Evolutionary conservation across 2,329 filamentous ascomycete genomes (phyloP).

Genomic region (Colletotrichum aenigma): DNA sequence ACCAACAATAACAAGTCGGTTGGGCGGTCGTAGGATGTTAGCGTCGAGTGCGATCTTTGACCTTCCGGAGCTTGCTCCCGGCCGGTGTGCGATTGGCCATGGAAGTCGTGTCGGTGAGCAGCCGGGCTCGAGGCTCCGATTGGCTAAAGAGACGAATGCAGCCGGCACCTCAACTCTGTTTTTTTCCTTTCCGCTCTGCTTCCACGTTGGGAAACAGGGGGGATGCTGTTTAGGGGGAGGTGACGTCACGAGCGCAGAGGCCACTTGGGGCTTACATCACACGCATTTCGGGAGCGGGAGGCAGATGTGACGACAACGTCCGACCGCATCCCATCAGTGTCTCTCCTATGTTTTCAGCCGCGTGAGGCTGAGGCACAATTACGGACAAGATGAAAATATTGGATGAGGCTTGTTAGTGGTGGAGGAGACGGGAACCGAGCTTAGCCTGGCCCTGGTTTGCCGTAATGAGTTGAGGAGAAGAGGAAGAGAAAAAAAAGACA

Average conservation of each 20-base stretch:
- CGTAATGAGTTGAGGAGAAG: neutral
- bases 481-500: neutral
- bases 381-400: neutral
- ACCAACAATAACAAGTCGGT: neutral
- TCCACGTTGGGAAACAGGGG: neutral
- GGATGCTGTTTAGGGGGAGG: neutral
- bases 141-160: neutral
- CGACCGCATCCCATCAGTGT: neutral
- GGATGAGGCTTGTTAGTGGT: neutral
- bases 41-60: neutral
- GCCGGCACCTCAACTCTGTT: neutral
- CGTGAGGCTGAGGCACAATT: neutral
- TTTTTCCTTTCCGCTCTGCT: neutral
- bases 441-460: neutral
- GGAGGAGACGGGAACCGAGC: neutral
- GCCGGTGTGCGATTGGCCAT: neutral
- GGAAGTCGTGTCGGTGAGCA: neutral
- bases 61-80: constrained; percentile 3
- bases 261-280: neutral
- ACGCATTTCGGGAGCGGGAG: neutral
- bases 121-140: neutral
- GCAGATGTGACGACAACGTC: neutral
- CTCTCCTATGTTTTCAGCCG: neutral
- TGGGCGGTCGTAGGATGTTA: neutral
- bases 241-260: constrained; percentile 7